phyloP scores from a whole-genome alignment of 176 grass and related monocot genomes.

The Aegilops tauschii region DNA sequence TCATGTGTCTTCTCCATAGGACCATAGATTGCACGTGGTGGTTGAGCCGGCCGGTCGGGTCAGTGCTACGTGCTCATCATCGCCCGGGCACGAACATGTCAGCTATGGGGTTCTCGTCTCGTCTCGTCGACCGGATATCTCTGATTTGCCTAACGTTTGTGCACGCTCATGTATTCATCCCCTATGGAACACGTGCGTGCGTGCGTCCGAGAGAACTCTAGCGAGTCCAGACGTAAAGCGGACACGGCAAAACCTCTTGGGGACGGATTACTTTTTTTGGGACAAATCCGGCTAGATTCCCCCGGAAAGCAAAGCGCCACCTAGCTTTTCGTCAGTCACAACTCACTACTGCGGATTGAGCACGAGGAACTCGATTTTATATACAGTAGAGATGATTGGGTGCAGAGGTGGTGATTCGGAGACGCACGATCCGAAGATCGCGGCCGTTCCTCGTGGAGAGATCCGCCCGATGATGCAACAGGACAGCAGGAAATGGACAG shows the following conservation, averaged over 20 bases:
- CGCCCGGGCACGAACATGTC: background rate
- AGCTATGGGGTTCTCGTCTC: background rate
- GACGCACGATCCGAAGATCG: background rate
- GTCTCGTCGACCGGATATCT: background rate
- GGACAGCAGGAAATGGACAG: background rate
- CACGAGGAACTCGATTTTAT: background rate
- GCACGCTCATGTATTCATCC: background rate
- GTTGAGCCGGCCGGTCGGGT: background rate
- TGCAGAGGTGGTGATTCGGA: background rate
- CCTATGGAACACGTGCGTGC: background rate
- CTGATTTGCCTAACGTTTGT: background rate
- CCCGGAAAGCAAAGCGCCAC: background rate
- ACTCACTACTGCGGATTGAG: background rate
- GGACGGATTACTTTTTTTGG: background rate
- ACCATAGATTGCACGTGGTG: background rate
- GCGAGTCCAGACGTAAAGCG: background rate
- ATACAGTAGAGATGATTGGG: background rate
- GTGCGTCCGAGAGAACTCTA: background rate
- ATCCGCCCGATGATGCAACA: background rate
- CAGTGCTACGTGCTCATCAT: background rate
- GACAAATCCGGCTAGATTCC: background rate
- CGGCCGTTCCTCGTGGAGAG: background rate
- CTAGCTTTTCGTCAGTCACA: background rate
- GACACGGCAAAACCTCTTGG: background rate
- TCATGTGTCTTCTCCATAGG: background rate